Evolutionary conservation across 352 stramenopile genomes (phyloP), one percentile per base, ranked within the genome.

Genomic region (Globisporangium rhizosaccharum): DNA sequence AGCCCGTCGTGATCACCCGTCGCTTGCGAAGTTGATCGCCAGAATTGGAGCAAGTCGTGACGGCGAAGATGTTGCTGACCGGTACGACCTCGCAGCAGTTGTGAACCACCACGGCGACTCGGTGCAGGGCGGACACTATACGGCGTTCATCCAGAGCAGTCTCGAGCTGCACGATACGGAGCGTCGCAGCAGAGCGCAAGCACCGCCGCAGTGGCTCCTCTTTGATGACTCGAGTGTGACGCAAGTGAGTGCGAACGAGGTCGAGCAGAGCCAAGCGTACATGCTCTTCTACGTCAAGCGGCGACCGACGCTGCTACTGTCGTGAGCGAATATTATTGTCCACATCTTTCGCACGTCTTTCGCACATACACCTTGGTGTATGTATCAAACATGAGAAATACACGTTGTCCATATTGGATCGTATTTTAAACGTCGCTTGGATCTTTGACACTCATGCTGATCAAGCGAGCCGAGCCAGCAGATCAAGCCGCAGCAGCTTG

Each of bases 91-190:
- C 11, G 72, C 73, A 2, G 71, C 76, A 1, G 75, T 89, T 7
- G 57, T 89, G 3, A 86, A 77, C 46, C 81, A 93, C 63, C 81
- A 91, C 53, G 81, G 83, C 3, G 76, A 87, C 48, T 78, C 67
- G 6, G 73, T 89, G 4, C 74, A 88, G 23, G 79, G 81, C 5
- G 83, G 83, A 0, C 83, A 93, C 48, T 93, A 90, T 58, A 90
- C 83, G 0, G 71, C 77, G 7, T 88, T 76, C 51, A 68, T 79
- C 12, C 63, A 72, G 53, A 62, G 33, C 11, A 2, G 18, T 2
- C 8, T 14, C 30, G 5, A 5, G 28, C 6, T 7, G 25, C 70
- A 65, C 42, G 30, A 56, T 2, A 9, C 36, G 10, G 47, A 45
- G 47, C 42, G 59, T 23, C 5, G 20, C 48, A 7, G 39, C 39